phyloP scores from a whole-genome alignment of 164 flowering plant species.

The Taxillus chinensis region DNA sequence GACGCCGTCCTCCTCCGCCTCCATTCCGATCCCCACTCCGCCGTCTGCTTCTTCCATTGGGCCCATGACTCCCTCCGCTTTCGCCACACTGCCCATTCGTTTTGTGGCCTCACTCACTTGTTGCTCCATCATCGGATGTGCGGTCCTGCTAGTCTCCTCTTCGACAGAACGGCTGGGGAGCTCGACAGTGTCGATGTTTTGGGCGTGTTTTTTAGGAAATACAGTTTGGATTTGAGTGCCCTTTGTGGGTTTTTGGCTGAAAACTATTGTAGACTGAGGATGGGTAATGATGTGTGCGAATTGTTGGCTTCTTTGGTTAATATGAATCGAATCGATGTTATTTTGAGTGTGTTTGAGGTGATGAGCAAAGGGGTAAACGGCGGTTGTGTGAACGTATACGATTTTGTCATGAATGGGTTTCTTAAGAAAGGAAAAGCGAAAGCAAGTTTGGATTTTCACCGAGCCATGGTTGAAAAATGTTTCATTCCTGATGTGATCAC shows the following conservation, averaged over 20 bases:
- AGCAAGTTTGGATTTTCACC: constrained; percentile 22
- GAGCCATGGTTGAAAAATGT: constrained; percentile 20
- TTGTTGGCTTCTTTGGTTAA: constrained; percentile 25
- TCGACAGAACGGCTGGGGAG: constrained; percentile 19
- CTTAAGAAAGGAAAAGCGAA: constrained; percentile 21
- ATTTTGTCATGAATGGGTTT: constrained; percentile 22
- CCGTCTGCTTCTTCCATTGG: constrained; percentile 31
- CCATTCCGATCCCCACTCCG: constrained; percentile 25
- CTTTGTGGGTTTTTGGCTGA: constrained; percentile 29
- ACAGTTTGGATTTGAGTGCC: constrained; percentile 16
- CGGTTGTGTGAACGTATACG: constrained; percentile 13
- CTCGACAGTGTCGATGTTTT: constrained; percentile 19
- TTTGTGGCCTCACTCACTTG: constrained; percentile 22
- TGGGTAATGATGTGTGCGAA: constrained; percentile 16
- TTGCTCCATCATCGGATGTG: constrained; percentile 24
- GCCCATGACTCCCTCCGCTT: constrained; percentile 17
- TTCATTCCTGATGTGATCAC: constrained; percentile 14
- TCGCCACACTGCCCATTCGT: constrained; percentile 18
- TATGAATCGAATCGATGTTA: constrained; percentile 12
- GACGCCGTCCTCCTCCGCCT: constrained; percentile 19
- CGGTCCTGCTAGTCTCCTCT: constrained; percentile 18
- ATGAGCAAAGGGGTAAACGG: constrained; percentile 10
- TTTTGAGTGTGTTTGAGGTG: constrained; percentile 14
- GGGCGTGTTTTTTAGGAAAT: constrained; percentile 14
- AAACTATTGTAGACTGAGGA: constrained; percentile 22